These are phyloP conservation scores for Sporobolomyces roseus DNA, from an alignment of 768 basidiomycete species.

Conservation along the genomic window DNA sequence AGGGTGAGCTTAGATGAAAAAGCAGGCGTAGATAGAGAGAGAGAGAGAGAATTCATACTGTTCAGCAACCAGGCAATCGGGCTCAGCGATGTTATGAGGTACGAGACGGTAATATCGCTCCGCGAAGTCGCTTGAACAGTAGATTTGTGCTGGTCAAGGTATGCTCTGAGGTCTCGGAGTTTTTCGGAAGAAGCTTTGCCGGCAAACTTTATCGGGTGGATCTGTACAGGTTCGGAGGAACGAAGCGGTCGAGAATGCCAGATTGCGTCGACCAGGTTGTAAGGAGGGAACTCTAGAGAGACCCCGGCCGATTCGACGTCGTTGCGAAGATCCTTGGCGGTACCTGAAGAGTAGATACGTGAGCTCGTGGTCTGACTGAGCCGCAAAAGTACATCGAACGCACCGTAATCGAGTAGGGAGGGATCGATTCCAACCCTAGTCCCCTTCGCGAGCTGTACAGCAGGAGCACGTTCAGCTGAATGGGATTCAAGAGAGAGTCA, in stretches of 20 bases:
- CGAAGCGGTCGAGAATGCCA: constrained; percentile 75
- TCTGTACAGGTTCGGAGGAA: constrained; percentile 62
- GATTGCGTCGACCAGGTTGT: constrained; percentile 71
- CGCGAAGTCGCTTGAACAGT: no score
- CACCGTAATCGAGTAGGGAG: constrained; percentile 58
- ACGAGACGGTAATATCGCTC: constrained; percentile 59
- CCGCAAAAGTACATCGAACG: constrained; percentile 37
- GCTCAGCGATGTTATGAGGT: constrained; percentile 57
- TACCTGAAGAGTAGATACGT: constrained; percentile 2
- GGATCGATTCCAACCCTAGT: constrained; percentile 74
- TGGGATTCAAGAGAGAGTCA: neutral
- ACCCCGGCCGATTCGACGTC: constrained; percentile 58
- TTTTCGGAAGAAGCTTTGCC: constrained; percentile 62
- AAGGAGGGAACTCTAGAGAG: constrained; percentile 71
- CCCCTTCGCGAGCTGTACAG: constrained; percentile 50
- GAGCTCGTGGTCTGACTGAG: neutral
- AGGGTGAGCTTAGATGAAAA: no score
- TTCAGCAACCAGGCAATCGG: constrained; percentile 82
- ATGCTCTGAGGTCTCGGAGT: constrained; percentile 64
- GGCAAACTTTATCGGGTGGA: constrained; percentile 65
- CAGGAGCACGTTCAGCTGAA: neutral
- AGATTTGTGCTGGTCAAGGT: constrained; percentile 61
- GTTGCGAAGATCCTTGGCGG: constrained; percentile 57
- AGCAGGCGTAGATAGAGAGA: no score
- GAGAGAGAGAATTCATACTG: no score